Base-by-base conservation (phyloP, 2,329 filamentous ascomycete genomes). In the Fusarium chlamydosporum region DNA sequence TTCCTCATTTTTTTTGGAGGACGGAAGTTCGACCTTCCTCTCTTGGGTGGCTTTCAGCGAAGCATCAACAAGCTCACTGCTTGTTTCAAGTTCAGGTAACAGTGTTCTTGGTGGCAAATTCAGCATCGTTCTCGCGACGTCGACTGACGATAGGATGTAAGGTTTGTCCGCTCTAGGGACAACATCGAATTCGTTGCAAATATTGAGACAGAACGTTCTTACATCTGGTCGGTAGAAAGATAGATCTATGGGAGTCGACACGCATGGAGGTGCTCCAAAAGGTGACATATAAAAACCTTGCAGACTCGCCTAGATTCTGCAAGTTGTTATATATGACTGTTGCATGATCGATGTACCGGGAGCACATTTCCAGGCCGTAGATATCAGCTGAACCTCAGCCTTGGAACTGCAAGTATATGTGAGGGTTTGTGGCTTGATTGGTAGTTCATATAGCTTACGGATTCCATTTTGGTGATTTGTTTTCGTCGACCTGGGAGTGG, bases 131-230 rank as follows among this genome's bases (percentile, higher is more conserved):
- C 60, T 61, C 11, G 57, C 61, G 2, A 74, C 27, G 11, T 71
- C 61, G 18, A 71, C 60, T 13, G 73, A 26, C 3, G 72, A 73
- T 15, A 73, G 52, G 3, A 72, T 63, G 31, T 74, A 74, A 2
- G 60, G 60, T 15, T 61, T 64, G 29, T 74, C 70, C 7, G 65
- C 65, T n/a, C 71, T 70, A 26, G 60, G 70, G 10, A 74, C 66
- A 4, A 70, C 43, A 10, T 74, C 72, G 13, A 74, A 74, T 38
- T 74, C 70, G n/a, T 74, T 74, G 37, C 68, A 65, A 13, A 74
- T 61, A n/a, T 72, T 74, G n/a, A 74, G 10, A 10, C 56, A 72
- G 3, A 72, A 12, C 4, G 71, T 61, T 54, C 15, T 18, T 2
- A 37, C 34, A 18, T 11, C 34, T 4, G 52, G 13, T 3, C 59